Evolutionary conservation across 148 eudicot species (phyloP).

Genomic region (Camellia granthamiana): DNA sequence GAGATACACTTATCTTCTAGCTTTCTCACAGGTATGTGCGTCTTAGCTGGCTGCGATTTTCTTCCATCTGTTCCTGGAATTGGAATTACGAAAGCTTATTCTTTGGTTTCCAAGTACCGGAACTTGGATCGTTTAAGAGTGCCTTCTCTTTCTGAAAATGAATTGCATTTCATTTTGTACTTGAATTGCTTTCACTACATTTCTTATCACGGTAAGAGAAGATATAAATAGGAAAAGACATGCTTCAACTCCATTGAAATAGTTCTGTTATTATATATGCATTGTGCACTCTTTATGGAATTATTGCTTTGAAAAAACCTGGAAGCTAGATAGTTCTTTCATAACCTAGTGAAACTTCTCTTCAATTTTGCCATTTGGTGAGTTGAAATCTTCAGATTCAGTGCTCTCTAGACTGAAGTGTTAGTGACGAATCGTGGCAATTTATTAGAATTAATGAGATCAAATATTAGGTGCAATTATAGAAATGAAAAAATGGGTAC

Average conservation of each 20-base stretch:
- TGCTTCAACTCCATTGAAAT: background rate
- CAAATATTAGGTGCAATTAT: no score
- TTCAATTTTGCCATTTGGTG: background rate
- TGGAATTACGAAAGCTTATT: conserved; percentile 68
- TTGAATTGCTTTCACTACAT: background rate
- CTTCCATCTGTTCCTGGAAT: conserved; percentile 87
- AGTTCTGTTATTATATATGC: background rate
- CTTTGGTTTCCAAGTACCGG: conserved; percentile 68
- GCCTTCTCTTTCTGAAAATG: conserved; percentile 1
- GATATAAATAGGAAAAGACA: no score
- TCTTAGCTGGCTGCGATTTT: conserved; percentile 88
- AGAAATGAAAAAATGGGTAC: no score
- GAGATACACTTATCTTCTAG: background rate
- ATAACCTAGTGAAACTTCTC: background rate
- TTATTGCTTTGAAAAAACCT: background rate
- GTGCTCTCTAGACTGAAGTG: no score
- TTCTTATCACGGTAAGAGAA: background rate
- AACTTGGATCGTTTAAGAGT: conserved; percentile 69
- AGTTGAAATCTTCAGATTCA: background rate
- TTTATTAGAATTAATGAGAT: no score
- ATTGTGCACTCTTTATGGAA: no score
- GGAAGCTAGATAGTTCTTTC: background rate
- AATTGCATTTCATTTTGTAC: background rate
- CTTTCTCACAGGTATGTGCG: conserved; percentile 66
- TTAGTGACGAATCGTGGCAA: no score